phyloP scores from a whole-genome alignment of 192 early-diverging fungal species.

The Coemansia sp. region DNA sequence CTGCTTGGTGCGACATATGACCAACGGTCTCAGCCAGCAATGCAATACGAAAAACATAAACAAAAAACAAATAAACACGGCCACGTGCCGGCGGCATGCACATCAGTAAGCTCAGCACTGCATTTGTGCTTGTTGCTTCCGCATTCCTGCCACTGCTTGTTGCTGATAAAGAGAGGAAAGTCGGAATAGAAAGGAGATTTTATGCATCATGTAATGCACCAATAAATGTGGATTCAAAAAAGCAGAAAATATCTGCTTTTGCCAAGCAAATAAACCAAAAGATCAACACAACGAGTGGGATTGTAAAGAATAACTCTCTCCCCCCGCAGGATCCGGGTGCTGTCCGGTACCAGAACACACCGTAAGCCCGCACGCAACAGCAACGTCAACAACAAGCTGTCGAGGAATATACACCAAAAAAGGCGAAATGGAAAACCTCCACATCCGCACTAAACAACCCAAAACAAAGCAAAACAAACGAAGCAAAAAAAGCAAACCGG shows the following conservation, averaged over 20 bases:
- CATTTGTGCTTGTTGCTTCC: neutral
- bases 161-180: neutral
- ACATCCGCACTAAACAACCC: neutral
- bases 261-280: too few species aligned
- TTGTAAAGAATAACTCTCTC: too few species aligned
- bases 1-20: neutral
- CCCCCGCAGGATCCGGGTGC: too few species aligned
- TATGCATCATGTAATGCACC: constrained; percentile 4
- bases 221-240: neutral
- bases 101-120: neutral
- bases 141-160: neutral
- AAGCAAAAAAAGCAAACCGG: too few species aligned
- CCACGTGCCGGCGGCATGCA: neutral
- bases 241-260: neutral
- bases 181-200: neutral
- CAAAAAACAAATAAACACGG: constrained; percentile 9
- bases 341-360: too few species aligned
- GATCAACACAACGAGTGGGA: too few species aligned
- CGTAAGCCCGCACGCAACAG: neutral
- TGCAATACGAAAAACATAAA: constrained; percentile 5
- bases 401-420: neutral
- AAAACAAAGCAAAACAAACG: too few species aligned
- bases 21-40: neutral
- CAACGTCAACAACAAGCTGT: neutral
- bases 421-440: neutral